A percentile compares a stretch with the other conserved stretches of the same genome.
Conservation (phyloP, 1,139 yeast genomes). For the Sugiyamaella xylanicola region DNA sequence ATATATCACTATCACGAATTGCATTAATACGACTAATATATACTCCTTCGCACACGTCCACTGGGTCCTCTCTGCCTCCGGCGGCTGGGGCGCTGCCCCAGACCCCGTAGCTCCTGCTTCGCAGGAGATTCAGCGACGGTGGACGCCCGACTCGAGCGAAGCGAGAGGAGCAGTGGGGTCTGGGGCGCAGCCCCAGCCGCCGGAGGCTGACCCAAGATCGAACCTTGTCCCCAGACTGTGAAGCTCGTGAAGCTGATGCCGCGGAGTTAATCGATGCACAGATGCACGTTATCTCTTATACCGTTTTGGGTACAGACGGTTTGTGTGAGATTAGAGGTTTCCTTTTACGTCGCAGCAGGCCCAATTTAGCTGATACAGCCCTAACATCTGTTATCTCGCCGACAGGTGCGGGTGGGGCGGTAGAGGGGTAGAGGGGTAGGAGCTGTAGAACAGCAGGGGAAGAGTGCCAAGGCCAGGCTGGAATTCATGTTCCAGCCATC, state of each 20-base stretch:
- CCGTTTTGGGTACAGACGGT: not conserved
- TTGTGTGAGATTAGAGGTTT: not conserved
- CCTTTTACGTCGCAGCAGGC: too few relatives aligned
- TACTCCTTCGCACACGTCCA: too few relatives aligned
- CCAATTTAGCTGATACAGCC: too few relatives aligned
- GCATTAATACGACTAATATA: not conserved
- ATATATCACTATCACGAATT: constrained; percentile 1
- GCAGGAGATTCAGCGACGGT: too few relatives aligned
- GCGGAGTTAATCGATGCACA: not conserved
- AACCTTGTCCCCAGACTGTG: not conserved
- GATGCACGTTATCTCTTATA: too few relatives aligned
- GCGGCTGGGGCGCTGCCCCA: not conserved
- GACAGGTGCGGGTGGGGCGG: not conserved
- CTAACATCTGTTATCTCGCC: not conserved
- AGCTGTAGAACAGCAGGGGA: too few relatives aligned
- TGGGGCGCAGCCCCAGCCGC: not conserved
- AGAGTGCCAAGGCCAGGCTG: too few relatives aligned
- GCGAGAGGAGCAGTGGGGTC: not conserved
- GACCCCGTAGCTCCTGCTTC: not conserved
- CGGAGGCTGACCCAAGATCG: not conserved
- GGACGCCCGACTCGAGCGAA: not conserved
- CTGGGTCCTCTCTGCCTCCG: too few relatives aligned
- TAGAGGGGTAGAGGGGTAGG: too few relatives aligned
- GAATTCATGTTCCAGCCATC: too few relatives aligned
- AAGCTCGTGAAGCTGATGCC: not conserved